Conservation (phyloP, 192 early-diverging fungal genomes). For the Spinellus fusiger region DNA sequence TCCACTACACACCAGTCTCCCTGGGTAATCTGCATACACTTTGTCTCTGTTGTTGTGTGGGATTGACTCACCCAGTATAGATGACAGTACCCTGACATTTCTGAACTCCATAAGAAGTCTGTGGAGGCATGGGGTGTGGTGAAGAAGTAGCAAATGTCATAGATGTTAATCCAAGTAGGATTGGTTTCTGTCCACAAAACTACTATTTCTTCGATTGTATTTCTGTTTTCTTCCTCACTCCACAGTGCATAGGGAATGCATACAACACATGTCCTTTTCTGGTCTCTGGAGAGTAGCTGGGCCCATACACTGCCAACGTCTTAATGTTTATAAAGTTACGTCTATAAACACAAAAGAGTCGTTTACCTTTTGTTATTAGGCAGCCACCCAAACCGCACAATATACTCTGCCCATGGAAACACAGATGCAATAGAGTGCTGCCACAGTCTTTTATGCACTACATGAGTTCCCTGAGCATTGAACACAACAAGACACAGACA, state of each 20-base stretch:
- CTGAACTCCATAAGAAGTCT: conserved; percentile 48
- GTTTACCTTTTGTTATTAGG: conserved; percentile 48
- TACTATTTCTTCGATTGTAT: conserved; percentile 33
- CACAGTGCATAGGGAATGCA: conserved; percentile 45
- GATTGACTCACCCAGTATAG: conserved; percentile 43
- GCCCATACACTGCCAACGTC: conserved; percentile 40
- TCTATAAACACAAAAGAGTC: background rate
- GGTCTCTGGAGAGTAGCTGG: conserved; percentile 50
- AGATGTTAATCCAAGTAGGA: conserved; percentile 57
- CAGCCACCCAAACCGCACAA: conserved; percentile 58
- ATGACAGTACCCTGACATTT: conserved; percentile 53
- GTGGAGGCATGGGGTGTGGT: conserved; percentile 5
- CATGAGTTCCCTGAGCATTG: conserved; percentile 22
- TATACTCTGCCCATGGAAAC: conserved; percentile 68
- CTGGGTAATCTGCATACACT: conserved; percentile 40
- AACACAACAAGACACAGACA: conserved; percentile 54
- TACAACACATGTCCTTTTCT: conserved; percentile 46
- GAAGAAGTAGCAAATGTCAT: conserved; percentile 34
- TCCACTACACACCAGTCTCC: conserved; percentile 59
- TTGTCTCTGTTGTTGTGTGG: background rate
- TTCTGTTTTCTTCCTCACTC: too few species aligned
- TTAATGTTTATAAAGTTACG: background rate
- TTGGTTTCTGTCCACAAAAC: conserved; percentile 49
- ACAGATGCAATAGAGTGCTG: conserved; percentile 30
- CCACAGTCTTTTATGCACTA: conserved; percentile 40